Evolutionary conservation across 495 filamentous ascomycete species (phyloP), one percentile per base, ranked within the genome.

Genomic region (Thozetella sp.): DNA sequence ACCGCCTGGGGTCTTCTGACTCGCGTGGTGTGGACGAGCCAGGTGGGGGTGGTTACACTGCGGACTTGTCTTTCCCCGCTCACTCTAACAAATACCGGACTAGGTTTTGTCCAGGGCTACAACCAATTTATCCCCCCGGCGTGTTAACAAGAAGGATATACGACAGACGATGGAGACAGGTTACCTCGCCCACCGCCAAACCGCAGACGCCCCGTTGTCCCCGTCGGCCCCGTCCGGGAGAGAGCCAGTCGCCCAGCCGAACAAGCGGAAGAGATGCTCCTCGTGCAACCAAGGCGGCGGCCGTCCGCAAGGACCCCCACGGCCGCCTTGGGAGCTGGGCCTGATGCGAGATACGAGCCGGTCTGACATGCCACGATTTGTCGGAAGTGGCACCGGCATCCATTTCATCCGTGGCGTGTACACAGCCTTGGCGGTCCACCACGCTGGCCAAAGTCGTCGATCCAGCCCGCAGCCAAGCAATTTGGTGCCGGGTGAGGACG

Each of bases 61-160:
- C 43, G 43, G 43, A 20, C 43, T 48, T 13, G 43, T 48, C 43
- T 48, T 48, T 48, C 43, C 43, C 43, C 43, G 43, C 43, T 48
- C 43, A 10, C n/a, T 11, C 3, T n/a, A 10, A 20, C n/a, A 37
- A 6, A 37, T n/a, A n/a, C n/a, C n/a, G n/a, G n/a, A n/a, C n/a
- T n/a, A n/a, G n/a, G n/a, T n/a, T n/a, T n/a, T n/a, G n/a, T n/a
- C n/a, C n/a, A n/a, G n/a, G n/a, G n/a, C n/a, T n/a, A n/a, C n/a
- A n/a, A n/a, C n/a, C n/a, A n/a, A n/a, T n/a, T n/a, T n/a, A n/a
- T n/a, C n/a, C n/a, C n/a, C n/a, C n/a, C n/a, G n/a, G n/a, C n/a
- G 20, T n/a, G 9, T 19, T 11, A 37, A n/a, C n/a, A 10, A 48
- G 9, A 48, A 15, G 43, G 20, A 48, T 4, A 11, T 48, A 13